Base-by-base conservation (phyloP, 495 filamentous ascomycete genomes). In the Tuber calosporum region DNA sequence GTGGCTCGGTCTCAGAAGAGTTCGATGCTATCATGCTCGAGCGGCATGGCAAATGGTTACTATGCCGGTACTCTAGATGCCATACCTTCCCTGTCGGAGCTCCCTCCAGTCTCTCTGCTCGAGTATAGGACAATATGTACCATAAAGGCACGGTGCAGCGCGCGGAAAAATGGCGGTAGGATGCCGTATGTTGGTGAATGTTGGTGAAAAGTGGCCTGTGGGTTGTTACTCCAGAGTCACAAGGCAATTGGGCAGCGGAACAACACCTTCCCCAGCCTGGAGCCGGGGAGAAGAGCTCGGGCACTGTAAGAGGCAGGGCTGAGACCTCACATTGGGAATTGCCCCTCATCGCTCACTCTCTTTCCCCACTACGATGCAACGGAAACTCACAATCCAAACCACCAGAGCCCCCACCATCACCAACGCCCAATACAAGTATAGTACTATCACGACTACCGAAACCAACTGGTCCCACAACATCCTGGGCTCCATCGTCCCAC, bases 341-440 rank as follows among this genome's bases (percentile, higher is more conserved):
- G 53, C 53, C 53, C 53, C 48, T 58, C n/a, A 58, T 58, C 13
- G n/a, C n/a, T 58, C 26, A 22, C 48, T 26, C 53, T 17, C 53
- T 26, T 62, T 62, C 53, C 53, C 53, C 53, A 5, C 53, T 9
- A 11, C 11, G 39, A 40, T 62, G 30, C n/a, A 30, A 30, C 53
- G 5, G 2, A 30, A 15, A 15, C 53, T 30, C 36, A 36, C 75
- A 36, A 40, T 17, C 36, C 20, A 36, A 34, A 36, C 73, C 41
- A 19, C 53, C 41, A 70, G 75, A 70, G 42, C 68, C 68, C 15
- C 48, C 69, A 20, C 36, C 62, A 58, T 45, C 53, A 58, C 73
- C 71, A 38, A 75, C 66, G 75, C 15, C 19, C 22, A 58, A 13
- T 58, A 58, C 48, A n/a, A n/a, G n/a, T n/a, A n/a, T n/a, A n/a